Percentiles rank a stretch among this genome's conserved stretches.
phyloP scores from a whole-genome alignment of 2,329 filamentous ascomycete species.

The Raffaelea deltoideospora region DNA sequence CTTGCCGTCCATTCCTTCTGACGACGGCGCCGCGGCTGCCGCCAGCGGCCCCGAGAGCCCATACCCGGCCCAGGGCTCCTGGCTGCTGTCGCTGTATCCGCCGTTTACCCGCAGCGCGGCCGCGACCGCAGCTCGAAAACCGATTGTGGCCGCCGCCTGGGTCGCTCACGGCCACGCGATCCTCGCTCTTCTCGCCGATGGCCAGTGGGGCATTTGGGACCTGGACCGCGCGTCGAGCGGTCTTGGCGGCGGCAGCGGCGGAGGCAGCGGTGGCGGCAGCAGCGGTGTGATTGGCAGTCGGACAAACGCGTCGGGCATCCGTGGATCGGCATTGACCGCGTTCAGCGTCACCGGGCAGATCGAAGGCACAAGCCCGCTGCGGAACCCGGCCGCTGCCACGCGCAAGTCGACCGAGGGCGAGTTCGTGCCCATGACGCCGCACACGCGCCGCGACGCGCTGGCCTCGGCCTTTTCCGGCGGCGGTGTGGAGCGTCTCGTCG shows the following conservation, averaged over 20 bases:
- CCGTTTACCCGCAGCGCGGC: constrained; percentile 34
- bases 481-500: constrained; percentile 34
- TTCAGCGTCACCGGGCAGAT: constrained; percentile 45
- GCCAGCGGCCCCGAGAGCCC: constrained; percentile 35
- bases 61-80: constrained; percentile 44
- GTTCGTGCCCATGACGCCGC: constrained; percentile 50
- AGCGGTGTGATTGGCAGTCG: constrained; percentile 24
- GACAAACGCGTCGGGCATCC: constrained; percentile 32
- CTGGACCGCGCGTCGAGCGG: constrained; percentile 41
- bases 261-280: constrained; percentile 6
- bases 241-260: constrained; percentile 8
- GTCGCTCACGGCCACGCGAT: constrained; percentile 44
- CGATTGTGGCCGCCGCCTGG: constrained; percentile 48
- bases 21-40: constrained; percentile 31
- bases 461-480: constrained; percentile 26
- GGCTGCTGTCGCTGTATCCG: constrained; percentile 47
- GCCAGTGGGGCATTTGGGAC: constrained; percentile 56
- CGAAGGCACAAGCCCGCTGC: constrained; percentile 41
- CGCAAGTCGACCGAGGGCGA: constrained; percentile 26
- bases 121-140: constrained; percentile 31
- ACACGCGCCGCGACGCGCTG: constrained; percentile 39
- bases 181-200: constrained; percentile 42
- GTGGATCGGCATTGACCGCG: constrained; percentile 40
- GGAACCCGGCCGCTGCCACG: constrained; percentile 21
- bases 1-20: constrained; percentile 32